Evolutionary conservation across 371 early-diverging fungal species (phyloP), one percentile per base, ranked within the genome.

Genomic region (Mucor piriformis): DNA sequence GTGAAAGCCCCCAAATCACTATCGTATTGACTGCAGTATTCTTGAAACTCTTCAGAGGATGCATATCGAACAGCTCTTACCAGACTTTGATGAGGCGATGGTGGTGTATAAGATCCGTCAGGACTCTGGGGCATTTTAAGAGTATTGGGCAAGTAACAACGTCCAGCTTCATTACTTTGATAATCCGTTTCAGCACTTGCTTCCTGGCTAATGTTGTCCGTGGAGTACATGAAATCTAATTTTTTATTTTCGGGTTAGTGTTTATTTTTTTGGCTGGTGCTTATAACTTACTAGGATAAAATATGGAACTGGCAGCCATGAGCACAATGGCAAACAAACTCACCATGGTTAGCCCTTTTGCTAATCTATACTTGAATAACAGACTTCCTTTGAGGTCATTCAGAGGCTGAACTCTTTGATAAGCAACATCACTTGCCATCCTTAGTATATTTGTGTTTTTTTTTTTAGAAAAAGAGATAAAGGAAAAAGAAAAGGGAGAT

Each of bases 61-160:
- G 70, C 74, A 47, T 61, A 58, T 2, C 62, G 25, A 0, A 81
- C 51, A n/a, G 74, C 76, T 34, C 60, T 57, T 2, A 70, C 46
- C 18, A 81, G 33, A 21, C 74, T 66, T 3, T 23, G 37, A 47
- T 81, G 71, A 8, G 76, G 74, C 12, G 74, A 21, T 6, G 78
- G 76, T n/a, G 77, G 81, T 47, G 78, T 74, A 48, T 81, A 81
- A 4, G 67, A 62, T 1, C 72, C 75, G 48, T 77, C 76, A 8
- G 59, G 63, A 46, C 64, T 67, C 0, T 52, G 40, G 8, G 69
- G 71, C 32, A 81, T 72, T 13, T 65, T 32, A 0, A 68, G 55
- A 10, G 35, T 32, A 1, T 38, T 55, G 3, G 72, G 69, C 16
- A 69, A 59, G 44, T 50, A 16, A 33, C 70, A 65, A 35, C 29